Conservation (phyloP, 805 yeast genomes). For the Metschnikowia cubensis region DNA sequence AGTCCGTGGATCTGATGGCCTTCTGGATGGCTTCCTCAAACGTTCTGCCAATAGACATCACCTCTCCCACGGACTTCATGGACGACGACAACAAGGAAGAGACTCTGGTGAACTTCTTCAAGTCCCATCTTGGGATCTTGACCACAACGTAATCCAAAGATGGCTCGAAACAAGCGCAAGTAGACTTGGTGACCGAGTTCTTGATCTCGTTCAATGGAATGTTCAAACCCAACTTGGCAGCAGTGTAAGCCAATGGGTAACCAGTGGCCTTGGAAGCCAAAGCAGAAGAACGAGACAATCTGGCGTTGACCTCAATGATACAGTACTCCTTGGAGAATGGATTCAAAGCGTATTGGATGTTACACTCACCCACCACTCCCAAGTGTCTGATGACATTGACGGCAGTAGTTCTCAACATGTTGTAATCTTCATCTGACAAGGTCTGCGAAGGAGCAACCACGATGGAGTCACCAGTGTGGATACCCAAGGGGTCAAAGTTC, state of each 20-base stretch:
- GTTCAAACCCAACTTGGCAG: conserved; percentile 93
- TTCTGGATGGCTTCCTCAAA: conserved; percentile 97
- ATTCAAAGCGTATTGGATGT: conserved; percentile 93
- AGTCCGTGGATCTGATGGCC: conserved; percentile 94
- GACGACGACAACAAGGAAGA: conserved; percentile 83
- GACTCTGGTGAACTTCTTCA: conserved; percentile 91
- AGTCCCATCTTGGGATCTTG: conserved; percentile 98
- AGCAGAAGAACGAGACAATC: conserved; percentile 97
- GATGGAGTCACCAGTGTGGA: conserved; percentile 98
- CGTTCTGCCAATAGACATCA: conserved; percentile 95
- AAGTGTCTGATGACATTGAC: conserved; percentile 94
- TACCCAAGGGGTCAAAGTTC: conserved; percentile 96
- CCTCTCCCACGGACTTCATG: conserved; percentile 99
- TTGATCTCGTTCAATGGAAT: conserved; percentile 87
- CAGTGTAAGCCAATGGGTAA: conserved; percentile 96
- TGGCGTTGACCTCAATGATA: conserved; percentile 96
- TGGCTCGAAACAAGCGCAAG: conserved; percentile 97
- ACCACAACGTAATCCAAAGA: conserved; percentile 95
- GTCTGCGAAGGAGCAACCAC: conserved; percentile 99
- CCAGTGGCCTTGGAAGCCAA: conserved; percentile 98
- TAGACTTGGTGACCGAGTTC: conserved; percentile 89
- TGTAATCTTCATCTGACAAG: conserved; percentile 91
- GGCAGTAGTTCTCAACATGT: conserved; percentile 97
- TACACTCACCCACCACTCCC: conserved; percentile 99
- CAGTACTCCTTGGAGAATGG: conserved; percentile 94